A percentile compares a stretch with the other conserved stretches of the same genome.
Evolutionary conservation across 2,329 filamentous ascomycete species (phyloP).

Genomic region (Ciborinia camelliae): DNA sequence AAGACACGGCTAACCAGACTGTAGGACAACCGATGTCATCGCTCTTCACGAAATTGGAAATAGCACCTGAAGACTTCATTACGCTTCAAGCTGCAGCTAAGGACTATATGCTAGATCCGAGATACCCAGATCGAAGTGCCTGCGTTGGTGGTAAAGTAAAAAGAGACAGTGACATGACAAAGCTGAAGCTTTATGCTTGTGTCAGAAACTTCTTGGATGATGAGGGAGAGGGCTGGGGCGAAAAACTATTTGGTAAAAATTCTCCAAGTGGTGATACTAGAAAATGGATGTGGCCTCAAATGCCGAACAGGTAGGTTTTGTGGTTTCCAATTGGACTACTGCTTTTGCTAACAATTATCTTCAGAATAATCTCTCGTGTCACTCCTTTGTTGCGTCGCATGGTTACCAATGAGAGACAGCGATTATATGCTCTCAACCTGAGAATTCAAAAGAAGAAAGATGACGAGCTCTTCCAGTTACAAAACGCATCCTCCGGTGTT

Average conservation of each 20-base stretch:
- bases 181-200: conserved; percentile 33
- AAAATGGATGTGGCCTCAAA: conserved; percentile 35
- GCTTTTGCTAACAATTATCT: conserved; percentile 20
- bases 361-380: conserved; percentile 32
- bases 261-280: conserved; percentile 23
- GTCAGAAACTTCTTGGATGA: conserved; percentile 34
- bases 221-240: conserved; percentile 34
- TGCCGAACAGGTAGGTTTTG: conserved; percentile 32
- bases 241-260: conserved; percentile 30
- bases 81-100: conserved; percentile 37
- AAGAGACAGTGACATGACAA: conserved; percentile 32
- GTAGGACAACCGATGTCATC: conserved; percentile 36
- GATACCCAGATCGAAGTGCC: conserved; percentile 33
- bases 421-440: conserved; percentile 32
- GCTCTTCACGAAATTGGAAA: conserved; percentile 32
- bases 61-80: conserved; percentile 34
- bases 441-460: conserved; percentile 25
- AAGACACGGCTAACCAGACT: conserved; percentile 9
- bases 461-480: conserved; percentile 5
- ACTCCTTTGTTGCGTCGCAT: conserved; percentile 36
- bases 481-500: neutral
- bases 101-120: conserved; percentile 35
- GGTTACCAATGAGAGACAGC: conserved; percentile 38
- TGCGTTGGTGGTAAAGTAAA: conserved; percentile 31
- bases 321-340: neutral